Evolutionary conservation across 352 stramenopile species (phyloP), one percentile per base, ranked within the genome.

Genomic region (Halophytophthora batemanensis): DNA sequence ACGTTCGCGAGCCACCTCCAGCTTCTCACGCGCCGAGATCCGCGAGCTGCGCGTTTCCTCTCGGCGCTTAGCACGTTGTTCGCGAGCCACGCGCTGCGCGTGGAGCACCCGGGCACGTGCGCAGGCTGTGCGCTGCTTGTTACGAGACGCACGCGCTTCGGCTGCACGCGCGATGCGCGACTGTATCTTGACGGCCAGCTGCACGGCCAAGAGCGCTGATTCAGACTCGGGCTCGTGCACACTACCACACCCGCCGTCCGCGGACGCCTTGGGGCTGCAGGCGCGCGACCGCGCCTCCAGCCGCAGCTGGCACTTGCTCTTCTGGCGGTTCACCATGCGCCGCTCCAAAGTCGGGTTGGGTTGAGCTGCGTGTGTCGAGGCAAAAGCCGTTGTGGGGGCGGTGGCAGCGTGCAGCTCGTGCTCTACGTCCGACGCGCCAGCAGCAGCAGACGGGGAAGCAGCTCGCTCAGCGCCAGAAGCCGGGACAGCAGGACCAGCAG

Each of bases 251-350:
- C n/a, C n/a, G n/a, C n/a, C n/a, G n/a, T n/a, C n/a, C n/a, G n/a
- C n/a, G n/a, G n/a, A n/a, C n/a, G 51, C 38, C 36, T 21, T 17
- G 10, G 51, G 36, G 29, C 52, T 61, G 37, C 43, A 42, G 25
- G 65, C 65, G 14, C 69, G 55, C 15, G 64, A 80, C 19, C 78
- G 71, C 39, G 71, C 73, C 35, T 91, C 81, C 6, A 91, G 65
- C 1, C 81, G 81, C 23, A 85, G 47, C 43, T 91, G 81, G 48
- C 81, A 91, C 59, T 67, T 77, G 64, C 71, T 86, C 55, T 91
- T 87, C 7, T 61, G 64, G 46, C 71, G 59, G 61, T 79, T 80
- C 41, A 66, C 74, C 77, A 87, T 87, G 7, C 7, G 19, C 4
- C 8, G 25, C 25, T 31, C 25, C 8, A 8, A 31, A 28, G 34